phyloP scores from a whole-genome alignment of 2,329 filamentous ascomycete species.

The Beauveria australis region DNA sequence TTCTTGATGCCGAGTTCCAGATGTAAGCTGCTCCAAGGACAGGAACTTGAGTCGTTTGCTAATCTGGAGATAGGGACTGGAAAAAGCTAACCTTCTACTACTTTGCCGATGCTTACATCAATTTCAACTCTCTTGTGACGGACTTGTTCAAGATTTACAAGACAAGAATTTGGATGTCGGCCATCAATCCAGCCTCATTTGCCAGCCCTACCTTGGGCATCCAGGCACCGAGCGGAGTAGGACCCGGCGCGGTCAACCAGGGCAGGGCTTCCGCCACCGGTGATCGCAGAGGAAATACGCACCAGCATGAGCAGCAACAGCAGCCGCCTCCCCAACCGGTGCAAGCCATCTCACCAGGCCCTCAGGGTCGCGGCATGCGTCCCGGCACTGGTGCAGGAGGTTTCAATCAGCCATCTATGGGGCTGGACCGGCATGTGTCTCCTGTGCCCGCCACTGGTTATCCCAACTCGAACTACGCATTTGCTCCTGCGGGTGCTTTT shows the following conservation, averaged over 20 bases:
- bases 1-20: conserved; percentile 95
- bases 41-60: not conserved
- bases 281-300: conserved; percentile 40
- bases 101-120: conserved; percentile 96
- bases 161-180: conserved; percentile 98
- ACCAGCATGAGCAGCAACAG: conserved; percentile 31
- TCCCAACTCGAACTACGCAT: conserved; percentile 28
- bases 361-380: conserved; percentile 31
- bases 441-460: conserved; percentile 28
- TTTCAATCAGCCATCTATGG: conserved; percentile 32
- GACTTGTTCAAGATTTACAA: conserved; percentile 99
- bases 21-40: conserved; percentile 56
- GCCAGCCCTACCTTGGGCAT: conserved; percentile 68
- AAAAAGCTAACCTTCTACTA: conserved; percentile 99
- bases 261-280: conserved; percentile 32
- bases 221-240: conserved; percentile 59
- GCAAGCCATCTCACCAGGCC: conserved; percentile 4
- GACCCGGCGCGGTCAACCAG: conserved; percentile 56
- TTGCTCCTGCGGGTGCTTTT: conserved; percentile 24
- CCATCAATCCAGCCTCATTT: conserved; percentile 95
- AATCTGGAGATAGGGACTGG: conserved; percentile 64
- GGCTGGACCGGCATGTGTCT: conserved; percentile 33
- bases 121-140: conserved; percentile 95
- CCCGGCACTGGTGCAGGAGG: conserved; percentile 26
- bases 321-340: not conserved